Evolutionary conservation across 106 monocot species (phyloP).

Genomic region (Hemerocallis citrina): DNA sequence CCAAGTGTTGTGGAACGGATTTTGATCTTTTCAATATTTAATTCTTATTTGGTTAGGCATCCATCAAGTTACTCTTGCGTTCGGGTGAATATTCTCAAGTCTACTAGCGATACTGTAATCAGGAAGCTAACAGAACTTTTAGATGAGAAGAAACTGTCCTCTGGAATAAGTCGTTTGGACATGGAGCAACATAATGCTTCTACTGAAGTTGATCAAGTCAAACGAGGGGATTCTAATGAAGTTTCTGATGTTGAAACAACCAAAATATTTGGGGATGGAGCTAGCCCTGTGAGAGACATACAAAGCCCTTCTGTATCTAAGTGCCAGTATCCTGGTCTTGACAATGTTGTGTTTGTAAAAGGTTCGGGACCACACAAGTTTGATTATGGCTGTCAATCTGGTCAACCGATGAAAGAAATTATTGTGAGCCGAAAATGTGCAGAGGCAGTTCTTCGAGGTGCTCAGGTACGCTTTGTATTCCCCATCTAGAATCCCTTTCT

Average conservation of each 20-base stretch:
- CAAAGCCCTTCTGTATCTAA: slow-evolving; percentile 25
- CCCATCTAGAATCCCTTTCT: not conserved
- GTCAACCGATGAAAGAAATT: slow-evolving; percentile 63
- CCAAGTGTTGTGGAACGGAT: not conserved
- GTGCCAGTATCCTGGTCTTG: slow-evolving; percentile 53
- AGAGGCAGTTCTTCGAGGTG: slow-evolving; percentile 97
- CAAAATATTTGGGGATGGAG: slow-evolving; percentile 8
- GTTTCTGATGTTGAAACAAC: not conserved
- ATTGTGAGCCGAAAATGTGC: slow-evolving; percentile 98
- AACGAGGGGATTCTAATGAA: not conserved
- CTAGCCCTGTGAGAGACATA: not conserved
- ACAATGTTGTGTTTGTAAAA: slow-evolving; percentile 70
- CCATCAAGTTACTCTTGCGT: slow-evolving; percentile 90
- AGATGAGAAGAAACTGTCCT: slow-evolving; percentile 13
- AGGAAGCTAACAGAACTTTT: slow-evolving; percentile 38
- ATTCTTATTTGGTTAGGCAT: slow-evolving; percentile 26
- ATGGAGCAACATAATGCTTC: not conserved
- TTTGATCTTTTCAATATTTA: not conserved
- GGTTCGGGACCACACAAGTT: slow-evolving; percentile 81
- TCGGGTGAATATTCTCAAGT: slow-evolving; percentile 75
- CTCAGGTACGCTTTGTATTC: slow-evolving; percentile 49
- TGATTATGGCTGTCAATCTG: slow-evolving; percentile 21
- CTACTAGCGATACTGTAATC: slow-evolving; percentile 45
- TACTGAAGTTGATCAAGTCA: slow-evolving; percentile 10
- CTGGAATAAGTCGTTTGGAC: slow-evolving; percentile 6